Conservation (phyloP, 768 basidiomycete genomes). For the Calocera cornea region DNA sequence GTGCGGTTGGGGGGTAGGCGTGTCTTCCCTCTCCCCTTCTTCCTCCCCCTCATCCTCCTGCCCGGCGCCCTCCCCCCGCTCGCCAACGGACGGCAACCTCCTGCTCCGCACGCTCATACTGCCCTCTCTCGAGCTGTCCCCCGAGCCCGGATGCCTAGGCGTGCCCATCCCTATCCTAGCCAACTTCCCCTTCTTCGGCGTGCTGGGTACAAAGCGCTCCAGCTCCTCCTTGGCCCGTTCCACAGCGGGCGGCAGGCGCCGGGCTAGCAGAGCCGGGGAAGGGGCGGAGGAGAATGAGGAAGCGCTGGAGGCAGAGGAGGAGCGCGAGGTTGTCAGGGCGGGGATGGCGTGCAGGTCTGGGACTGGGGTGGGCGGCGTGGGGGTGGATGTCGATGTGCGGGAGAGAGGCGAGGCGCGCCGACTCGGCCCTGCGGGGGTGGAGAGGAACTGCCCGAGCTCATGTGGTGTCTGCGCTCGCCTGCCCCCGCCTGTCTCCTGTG, state of each 20-base stretch:
- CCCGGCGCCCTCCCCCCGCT: too few relatives aligned
- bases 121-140: background rate
- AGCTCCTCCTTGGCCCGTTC: background rate
- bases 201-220: constrained; percentile 42
- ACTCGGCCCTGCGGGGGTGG: background rate
- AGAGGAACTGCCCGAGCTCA: too few relatives aligned
- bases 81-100: too few relatives aligned
- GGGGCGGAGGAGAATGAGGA: constrained; percentile 15
- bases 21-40: too few relatives aligned
- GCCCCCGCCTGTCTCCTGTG: too few relatives aligned
- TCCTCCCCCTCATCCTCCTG: too few relatives aligned
- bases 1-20: too few relatives aligned
- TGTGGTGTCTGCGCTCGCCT: too few relatives aligned
- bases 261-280: background rate
- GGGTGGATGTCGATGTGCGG: background rate
- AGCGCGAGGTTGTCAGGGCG: constrained; percentile 1
- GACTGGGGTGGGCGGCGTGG: constrained; percentile 1
- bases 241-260: background rate
- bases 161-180: constrained; percentile 22
- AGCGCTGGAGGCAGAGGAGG: constrained; percentile 7
- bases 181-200: constrained; percentile 44
- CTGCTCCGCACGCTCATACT: too few relatives aligned
- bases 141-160: constrained; percentile 11
- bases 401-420: background rate
- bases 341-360: background rate